Evolutionary conservation across 768 basidiomycete genomes (phyloP), one percentile per base, ranked within the genome.

Genomic region (Lactarius evosmus): DNA sequence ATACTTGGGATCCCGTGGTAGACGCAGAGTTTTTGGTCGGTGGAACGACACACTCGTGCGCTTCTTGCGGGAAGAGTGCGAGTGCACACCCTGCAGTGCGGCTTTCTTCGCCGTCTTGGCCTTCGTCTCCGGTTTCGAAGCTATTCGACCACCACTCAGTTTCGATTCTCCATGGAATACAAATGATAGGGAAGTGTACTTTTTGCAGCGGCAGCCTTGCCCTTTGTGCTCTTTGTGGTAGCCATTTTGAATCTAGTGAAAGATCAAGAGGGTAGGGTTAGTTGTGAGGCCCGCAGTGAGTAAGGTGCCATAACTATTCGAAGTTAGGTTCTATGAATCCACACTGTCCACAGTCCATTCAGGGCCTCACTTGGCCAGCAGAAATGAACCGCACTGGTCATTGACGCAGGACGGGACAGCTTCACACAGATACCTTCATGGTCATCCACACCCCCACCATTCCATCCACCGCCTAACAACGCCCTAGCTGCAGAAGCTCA

Each of bases 81-180:
- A 83, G 75, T 89, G 82, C 50, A 85, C 86, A 66, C 95, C 95
- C 75, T 93, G 92, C 60, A 98, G 84, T 61, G 89, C 95, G 12
- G 95, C 95, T 82, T 98, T 98, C 82, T 95, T 97, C 50, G 97
- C 95, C 49, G 88, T 81, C 81, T 94, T 93, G 72, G 95, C 95
- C 79, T 95, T 95, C 69, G 80, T 72, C 38, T 77, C 78, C 2
- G 30, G 38, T 69, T 74, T 62, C 51, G 59, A 17, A 25, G 22
- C 59, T 51, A 32, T 54, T 27, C 1, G 33, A 29, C n/a, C 16
- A 36, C 16, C 14, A 16, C 19, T 60, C 29, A 38, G 51, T 38
- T 4, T 34, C n/a, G n/a, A 16, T 46, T 25, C 4, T 54, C 33
- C 22, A 27, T 1, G 25, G 17, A 32, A 59, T 40, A 32, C n/a